phyloP scores from a whole-genome alignment of 2,329 filamentous ascomycete genomes.

The Pseudogymnoascus sp. region DNA sequence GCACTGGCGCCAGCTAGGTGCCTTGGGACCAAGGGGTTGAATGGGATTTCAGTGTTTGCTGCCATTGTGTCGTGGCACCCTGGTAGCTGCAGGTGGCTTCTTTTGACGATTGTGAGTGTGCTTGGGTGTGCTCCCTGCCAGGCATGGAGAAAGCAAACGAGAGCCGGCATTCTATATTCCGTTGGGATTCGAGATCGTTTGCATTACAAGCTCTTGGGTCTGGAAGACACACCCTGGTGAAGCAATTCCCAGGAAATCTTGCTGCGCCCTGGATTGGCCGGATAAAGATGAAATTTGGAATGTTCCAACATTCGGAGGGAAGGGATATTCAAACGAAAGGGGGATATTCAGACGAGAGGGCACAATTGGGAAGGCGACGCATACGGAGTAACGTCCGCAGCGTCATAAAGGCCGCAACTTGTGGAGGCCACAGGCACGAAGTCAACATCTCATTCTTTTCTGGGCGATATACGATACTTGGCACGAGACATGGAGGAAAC shows the following conservation, averaged over 20 bases:
- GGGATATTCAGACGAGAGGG: background rate
- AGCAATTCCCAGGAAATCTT: background rate
- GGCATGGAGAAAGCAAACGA: background rate
- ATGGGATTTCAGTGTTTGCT: background rate
- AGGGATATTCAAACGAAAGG: background rate
- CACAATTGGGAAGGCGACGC: background rate
- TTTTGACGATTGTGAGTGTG: background rate
- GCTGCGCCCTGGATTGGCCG: background rate
- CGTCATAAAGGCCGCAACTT: background rate
- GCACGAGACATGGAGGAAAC: slow-evolving; percentile 4
- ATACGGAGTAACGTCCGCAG: background rate
- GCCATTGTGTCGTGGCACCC: background rate
- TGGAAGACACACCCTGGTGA: background rate
- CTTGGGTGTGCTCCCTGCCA: background rate
- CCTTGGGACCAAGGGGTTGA: background rate
- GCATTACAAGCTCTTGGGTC: background rate
- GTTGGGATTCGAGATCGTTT: background rate
- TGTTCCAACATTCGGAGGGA: background rate
- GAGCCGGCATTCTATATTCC: background rate
- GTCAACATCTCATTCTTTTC: background rate
- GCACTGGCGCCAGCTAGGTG: background rate
- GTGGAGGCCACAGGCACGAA: background rate
- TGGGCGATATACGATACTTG: background rate
- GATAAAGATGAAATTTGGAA: background rate
- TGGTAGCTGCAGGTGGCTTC: slow-evolving; percentile 4